Conservation (phyloP, 1,139 yeast species). For the Pichia sp. region DNA sequence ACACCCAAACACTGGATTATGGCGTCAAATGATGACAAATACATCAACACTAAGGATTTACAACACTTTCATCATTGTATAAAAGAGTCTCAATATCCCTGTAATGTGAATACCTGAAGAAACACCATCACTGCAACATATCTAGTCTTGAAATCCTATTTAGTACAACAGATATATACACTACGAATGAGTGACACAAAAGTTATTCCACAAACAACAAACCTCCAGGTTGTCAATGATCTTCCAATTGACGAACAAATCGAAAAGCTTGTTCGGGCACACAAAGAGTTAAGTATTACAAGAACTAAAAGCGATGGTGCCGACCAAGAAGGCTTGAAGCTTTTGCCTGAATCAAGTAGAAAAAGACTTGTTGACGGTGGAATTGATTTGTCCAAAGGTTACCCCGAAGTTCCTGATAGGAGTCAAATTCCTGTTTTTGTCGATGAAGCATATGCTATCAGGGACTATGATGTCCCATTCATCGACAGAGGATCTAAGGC, state of each 20-base stretch:
- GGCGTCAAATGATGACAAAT: too few species aligned
- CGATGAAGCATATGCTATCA: constrained; percentile 36
- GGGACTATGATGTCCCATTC: neutral
- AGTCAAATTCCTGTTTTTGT: constrained; percentile 36
- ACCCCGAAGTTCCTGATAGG: constrained; percentile 34
- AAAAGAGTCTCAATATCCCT: too few species aligned
- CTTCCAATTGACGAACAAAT: neutral
- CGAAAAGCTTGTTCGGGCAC: neutral
- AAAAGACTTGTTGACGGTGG: constrained; percentile 32
- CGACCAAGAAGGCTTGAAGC: neutral
- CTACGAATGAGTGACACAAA: too few species aligned
- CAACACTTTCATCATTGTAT: too few species aligned
- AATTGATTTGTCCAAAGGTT: constrained; percentile 38
- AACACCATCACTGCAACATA: too few species aligned
- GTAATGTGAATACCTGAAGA: too few species aligned
- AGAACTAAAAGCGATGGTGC: neutral
- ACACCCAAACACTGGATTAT: too few species aligned
- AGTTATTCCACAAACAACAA: neutral
- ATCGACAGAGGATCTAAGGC: neutral
- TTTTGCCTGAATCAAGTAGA: constrained; percentile 34
- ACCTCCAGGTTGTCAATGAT: neutral
- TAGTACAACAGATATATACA: too few species aligned
- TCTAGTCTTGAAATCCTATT: too few species aligned
- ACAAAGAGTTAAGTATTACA: neutral
- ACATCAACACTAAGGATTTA: too few species aligned